A percentile compares a stretch with the other conserved stretches of the same genome.
These are phyloP conservation scores for Moricandia arvensis DNA, from an alignment of 345 rosid species.

Conservation along the genomic window DNA sequence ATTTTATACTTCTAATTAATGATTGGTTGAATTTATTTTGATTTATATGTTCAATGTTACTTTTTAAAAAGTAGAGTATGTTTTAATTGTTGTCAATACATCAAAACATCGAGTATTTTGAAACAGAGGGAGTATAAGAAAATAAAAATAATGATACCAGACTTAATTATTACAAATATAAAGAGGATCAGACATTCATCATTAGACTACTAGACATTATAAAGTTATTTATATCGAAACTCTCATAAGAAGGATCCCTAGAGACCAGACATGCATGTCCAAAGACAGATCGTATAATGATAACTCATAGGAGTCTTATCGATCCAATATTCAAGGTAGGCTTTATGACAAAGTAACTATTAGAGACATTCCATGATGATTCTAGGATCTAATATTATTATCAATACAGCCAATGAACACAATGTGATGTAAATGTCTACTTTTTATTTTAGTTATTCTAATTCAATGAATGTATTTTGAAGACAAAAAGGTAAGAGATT, in stretches of 20 bases:
- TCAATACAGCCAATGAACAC: constrained; percentile 29
- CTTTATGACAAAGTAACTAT: constrained; percentile 26
- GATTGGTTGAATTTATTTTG: too few species aligned
- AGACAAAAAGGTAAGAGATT: constrained; percentile 1
- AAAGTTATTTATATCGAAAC: constrained; percentile 18
- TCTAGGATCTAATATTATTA: constrained; percentile 20
- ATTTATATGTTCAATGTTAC: too few species aligned
- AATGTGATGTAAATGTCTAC: constrained; percentile 31
- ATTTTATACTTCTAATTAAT: too few species aligned
- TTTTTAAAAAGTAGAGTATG: too few species aligned
- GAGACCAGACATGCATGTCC: constrained; percentile 43
- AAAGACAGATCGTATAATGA: constrained; percentile 33
- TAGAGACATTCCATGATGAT: constrained; percentile 21
- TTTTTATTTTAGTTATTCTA: not conserved
- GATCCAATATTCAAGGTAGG: constrained; percentile 38
- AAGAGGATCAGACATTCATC: constrained; percentile 32
- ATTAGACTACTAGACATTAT: constrained; percentile 31
- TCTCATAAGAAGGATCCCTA: constrained; percentile 37
- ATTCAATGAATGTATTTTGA: constrained; percentile 1
- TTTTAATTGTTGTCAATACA: too few species aligned
- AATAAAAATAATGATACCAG: not conserved
- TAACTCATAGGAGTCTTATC: constrained; percentile 29
- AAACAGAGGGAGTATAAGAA: too few species aligned
- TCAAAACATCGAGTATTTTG: too few species aligned
- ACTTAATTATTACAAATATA: constrained; percentile 1